Base-by-base conservation (phyloP, 2,329 filamentous ascomycete genomes). In the Magnaporthiopsis incrustans region DNA sequence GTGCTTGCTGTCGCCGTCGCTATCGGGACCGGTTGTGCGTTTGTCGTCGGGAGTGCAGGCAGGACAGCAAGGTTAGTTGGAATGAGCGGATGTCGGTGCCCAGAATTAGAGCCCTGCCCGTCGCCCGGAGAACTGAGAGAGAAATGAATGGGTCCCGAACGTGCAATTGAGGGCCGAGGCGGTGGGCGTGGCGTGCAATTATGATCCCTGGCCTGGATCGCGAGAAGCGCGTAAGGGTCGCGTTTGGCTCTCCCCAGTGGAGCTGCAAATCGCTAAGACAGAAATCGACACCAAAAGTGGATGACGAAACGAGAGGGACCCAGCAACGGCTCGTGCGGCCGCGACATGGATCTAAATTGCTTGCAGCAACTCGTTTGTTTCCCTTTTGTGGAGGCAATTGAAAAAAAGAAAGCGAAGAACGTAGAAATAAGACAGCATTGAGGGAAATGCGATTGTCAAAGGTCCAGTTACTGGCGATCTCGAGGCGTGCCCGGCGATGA, bases 111-210 rank as follows among this genome's bases (percentile, higher is more conserved):
- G 27, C 27, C 25, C 11, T 25, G 44, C 18, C 44, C 44, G 44
- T 53, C 44, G 44, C 3, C 44, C 44, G 58, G 58, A 32, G 58
- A 53, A 53, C 44, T 53, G 44, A n/a, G 22, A 22, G 26, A 32
- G 58, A n/a, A 60, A 59, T 60, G 27, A 60, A 60, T 60, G 27
- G 30, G 22, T 60, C 26, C 57, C 25, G 12, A 60, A 60, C 4
- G 58, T 25, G 12, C 26, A 66, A 67, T 65, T 63, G 57, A 62
- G 65, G 38, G 44, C 44, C 18, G 65, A 67, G 66, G 67, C 62
- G 35, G 35, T 67, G 66, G 65, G 50, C 18, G 63, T 64, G 58
- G 59, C 57, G 59, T 10, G 44, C 44, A 53, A 53, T 53, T 60
- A 38, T 59, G 57, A 27, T 27, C 26, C 38, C 15, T 56, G 53